A percentile compares a stretch with the other conserved stretches of the same genome.
Conservation (phyloP, 495 filamentous ascomycete genomes). For the Penicillium desertorum region DNA sequence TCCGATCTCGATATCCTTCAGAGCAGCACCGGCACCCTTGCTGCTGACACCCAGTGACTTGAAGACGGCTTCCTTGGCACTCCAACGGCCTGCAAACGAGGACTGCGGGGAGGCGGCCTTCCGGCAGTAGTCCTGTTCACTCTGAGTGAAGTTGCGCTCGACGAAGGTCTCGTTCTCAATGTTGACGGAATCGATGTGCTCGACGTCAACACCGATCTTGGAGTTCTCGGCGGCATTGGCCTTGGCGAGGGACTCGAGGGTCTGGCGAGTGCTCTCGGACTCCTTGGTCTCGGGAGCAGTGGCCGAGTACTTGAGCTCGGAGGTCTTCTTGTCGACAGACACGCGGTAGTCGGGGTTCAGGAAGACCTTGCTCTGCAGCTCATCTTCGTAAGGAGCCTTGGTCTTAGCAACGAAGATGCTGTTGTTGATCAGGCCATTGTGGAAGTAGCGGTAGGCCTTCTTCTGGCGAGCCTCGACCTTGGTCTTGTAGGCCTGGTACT, state of each 20-base stretch:
- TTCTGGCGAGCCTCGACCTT: constrained; percentile 93
- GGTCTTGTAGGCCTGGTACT: constrained; percentile 75
- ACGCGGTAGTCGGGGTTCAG: constrained; percentile 95
- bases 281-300: constrained; percentile 59
- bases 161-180: constrained; percentile 92
- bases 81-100: constrained; percentile 91
- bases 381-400: constrained; percentile 83
- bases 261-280: constrained; percentile 65
- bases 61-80: constrained; percentile 97
- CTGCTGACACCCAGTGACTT: constrained; percentile 90
- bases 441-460: constrained; percentile 97
- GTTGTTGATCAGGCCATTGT: constrained; percentile 96
- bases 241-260: constrained; percentile 76
- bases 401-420: constrained; percentile 94
- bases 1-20: constrained; percentile 93
- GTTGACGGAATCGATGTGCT: constrained; percentile 79
- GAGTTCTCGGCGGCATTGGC: constrained; percentile 69
- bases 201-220: constrained; percentile 90
- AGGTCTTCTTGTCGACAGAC: constrained; percentile 75
- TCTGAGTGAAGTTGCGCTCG: constrained; percentile 86
- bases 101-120: constrained; percentile 74
- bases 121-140: constrained; percentile 81
- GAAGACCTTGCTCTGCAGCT: constrained; percentile 82
- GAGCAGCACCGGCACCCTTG: constrained; percentile 80
- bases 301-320: constrained; percentile 68